Percentiles rank a stretch among this genome's conserved stretches.
phyloP scores from a whole-genome alignment of 2,329 filamentous ascomycete species.

The Pseudogymnoascus sp. region DNA sequence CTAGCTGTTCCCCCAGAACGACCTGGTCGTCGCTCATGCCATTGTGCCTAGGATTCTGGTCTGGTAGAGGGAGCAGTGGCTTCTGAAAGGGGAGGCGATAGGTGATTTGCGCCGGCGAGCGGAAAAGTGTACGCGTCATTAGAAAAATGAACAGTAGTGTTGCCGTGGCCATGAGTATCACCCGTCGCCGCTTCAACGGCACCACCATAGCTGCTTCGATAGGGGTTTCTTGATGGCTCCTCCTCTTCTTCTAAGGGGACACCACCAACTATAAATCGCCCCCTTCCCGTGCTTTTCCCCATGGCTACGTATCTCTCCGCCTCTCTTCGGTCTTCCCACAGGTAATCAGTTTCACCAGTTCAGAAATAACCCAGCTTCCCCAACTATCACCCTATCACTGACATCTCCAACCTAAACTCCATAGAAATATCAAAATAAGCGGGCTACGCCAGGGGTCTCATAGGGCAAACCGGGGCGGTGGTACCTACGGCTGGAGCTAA shows the following conservation, averaged over 20 bases:
- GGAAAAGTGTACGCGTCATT: not conserved
- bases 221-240: not conserved
- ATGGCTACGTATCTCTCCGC: not conserved
- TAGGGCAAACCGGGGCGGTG: not conserved
- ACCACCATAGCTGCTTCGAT: not conserved
- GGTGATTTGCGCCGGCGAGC: not conserved
- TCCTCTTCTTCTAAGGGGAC: not conserved
- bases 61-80: not conserved
- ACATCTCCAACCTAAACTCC: not conserved
- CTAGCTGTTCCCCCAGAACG: not conserved
- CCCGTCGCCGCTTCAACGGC: not conserved
- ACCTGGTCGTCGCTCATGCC: not conserved
- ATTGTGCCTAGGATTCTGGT: not conserved
- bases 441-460: not conserved
- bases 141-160: not conserved
- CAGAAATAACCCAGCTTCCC: not conserved
- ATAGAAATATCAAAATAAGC: not conserved
- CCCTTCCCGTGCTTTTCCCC: not conserved
- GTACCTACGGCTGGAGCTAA: too few species aligned
- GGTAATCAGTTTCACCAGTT: not conserved
- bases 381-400: not conserved
- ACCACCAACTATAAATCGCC: not conserved
- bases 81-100: not conserved
- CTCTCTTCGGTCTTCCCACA: not conserved
- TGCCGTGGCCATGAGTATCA: not conserved